Evolutionary conservation across 371 early-diverging fungal genomes (phyloP).

Genomic region (Mortierella polycephala): DNA sequence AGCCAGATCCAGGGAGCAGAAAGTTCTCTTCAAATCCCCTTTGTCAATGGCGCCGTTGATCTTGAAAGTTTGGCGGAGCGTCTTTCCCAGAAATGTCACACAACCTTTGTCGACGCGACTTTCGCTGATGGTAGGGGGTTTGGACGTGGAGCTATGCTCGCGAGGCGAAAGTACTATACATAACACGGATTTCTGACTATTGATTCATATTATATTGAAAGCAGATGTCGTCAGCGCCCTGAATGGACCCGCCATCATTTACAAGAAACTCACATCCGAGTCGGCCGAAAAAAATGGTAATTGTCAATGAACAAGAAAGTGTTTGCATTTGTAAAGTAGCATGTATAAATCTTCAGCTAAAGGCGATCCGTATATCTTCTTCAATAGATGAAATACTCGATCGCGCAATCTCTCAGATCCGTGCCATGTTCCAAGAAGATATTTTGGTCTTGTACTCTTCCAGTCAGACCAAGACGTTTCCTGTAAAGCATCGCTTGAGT

Average conservation of each 20-base stretch:
- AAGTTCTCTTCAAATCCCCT: conserved; percentile 49
- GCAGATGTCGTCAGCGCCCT: conserved; percentile 4
- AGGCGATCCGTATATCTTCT: not conserved
- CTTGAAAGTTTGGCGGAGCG: conserved; percentile 33
- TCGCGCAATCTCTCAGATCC: conserved; percentile 16
- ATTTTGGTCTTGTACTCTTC: conserved; percentile 48
- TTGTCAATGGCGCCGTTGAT: conserved; percentile 43
- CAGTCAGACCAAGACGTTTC: conserved; percentile 35
- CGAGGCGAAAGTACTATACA: not conserved
- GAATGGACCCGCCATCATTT: conserved; percentile 30
- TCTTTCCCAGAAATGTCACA: conserved; percentile 37
- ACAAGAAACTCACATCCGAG: conserved; percentile 28
- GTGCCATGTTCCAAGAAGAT: conserved; percentile 20
- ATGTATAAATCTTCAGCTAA: too few relatives aligned
- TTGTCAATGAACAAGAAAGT: not conserved
- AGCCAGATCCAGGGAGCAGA: conserved; percentile 32
- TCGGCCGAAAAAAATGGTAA: conserved; percentile 33
- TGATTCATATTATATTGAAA: not conserved
- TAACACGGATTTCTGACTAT: too few relatives aligned
- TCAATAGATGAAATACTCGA: conserved; percentile 24
- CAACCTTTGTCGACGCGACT: conserved; percentile 21
- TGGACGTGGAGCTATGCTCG: not conserved
- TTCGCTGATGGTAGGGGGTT: conserved; percentile 17
- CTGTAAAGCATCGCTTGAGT: conserved; percentile 19
- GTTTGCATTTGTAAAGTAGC: not conserved